Percentiles rank a stretch among this genome's conserved stretches.
phyloP scores from a whole-genome alignment of 2,329 filamentous ascomycete genomes.

The Aspergillus japonicus region DNA sequence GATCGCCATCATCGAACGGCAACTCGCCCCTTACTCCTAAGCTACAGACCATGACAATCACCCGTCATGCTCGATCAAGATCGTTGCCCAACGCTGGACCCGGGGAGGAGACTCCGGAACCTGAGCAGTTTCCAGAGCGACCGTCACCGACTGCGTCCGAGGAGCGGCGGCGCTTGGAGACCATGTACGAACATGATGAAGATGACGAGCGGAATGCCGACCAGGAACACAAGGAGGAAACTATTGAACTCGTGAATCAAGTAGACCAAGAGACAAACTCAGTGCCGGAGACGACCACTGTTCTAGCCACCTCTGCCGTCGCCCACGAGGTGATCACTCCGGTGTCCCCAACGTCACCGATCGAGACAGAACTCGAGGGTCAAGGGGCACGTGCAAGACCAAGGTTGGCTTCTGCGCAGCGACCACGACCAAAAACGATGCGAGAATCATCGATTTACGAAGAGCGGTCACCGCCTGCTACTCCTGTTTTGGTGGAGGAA shows the following conservation, averaged over 20 bases:
- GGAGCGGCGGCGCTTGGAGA: constrained; percentile 33
- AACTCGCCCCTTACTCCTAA: constrained; percentile 27
- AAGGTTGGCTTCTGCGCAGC: constrained; percentile 26
- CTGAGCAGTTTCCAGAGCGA: constrained; percentile 18
- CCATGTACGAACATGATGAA: constrained; percentile 37
- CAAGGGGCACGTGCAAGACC: constrained; percentile 32
- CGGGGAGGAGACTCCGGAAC: constrained; percentile 17
- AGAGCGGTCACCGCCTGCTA: constrained; percentile 22
- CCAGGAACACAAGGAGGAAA: neutral
- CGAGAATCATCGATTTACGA: constrained; percentile 11
- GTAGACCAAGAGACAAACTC: neutral
- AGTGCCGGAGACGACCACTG: constrained; percentile 20
- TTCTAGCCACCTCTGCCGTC: constrained; percentile 19
- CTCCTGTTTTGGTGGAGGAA: constrained; percentile 18
- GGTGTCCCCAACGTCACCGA: constrained; percentile 22
- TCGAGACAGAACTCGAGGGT: constrained; percentile 33
- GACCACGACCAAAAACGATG: constrained; percentile 30
- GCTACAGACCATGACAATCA: constrained; percentile 24
- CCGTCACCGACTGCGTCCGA: constrained; percentile 28
- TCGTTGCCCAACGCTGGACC: constrained; percentile 49
- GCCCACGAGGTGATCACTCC: constrained; percentile 20
- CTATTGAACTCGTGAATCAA: neutral
- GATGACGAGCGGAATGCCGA: constrained; percentile 27
- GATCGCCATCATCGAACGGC: constrained; percentile 25
- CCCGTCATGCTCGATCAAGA: constrained; percentile 45